phyloP scores from a whole-genome alignment of 2,329 filamentous ascomycete genomes.

The Ceratocystis albifundus region DNA sequence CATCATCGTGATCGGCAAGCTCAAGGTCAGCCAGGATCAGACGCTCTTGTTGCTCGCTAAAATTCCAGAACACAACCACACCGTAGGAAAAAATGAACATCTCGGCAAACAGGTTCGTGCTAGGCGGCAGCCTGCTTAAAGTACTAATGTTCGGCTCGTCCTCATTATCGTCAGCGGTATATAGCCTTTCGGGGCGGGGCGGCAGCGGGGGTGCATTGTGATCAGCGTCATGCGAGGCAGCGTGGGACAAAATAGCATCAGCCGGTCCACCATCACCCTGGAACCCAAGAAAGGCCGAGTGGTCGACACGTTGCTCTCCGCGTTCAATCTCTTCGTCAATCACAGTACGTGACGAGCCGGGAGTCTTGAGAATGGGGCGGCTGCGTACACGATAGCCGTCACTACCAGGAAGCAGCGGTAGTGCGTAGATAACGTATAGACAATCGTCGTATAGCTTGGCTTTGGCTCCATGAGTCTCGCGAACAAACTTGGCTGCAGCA shows the following conservation, averaged over 20 bases:
- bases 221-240: neutral
- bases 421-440: constrained; percentile 86
- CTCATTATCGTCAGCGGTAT: constrained; percentile 23
- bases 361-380: constrained; percentile 82
- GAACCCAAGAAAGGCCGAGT: constrained; percentile 30
- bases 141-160: constrained; percentile 21
- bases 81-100: constrained; percentile 97
- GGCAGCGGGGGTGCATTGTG: constrained; percentile 2
- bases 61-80: constrained; percentile 98
- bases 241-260: constrained; percentile 23
- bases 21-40: constrained; percentile 90
- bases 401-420: constrained; percentile 72
- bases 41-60: constrained; percentile 90
- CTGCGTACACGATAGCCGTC: constrained; percentile 84
- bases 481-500: constrained; percentile 76
- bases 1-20: constrained; percentile 63
- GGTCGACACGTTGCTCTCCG: constrained; percentile 77
- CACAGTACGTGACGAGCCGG: constrained; percentile 77
- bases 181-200: constrained; percentile 19
- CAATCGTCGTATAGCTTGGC: constrained; percentile 98
- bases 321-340: constrained; percentile 92
- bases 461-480: constrained; percentile 75
- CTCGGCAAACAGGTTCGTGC: constrained; percentile 73
- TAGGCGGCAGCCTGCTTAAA: constrained; percentile 50
- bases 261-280: constrained; percentile 25